A percentile compares a stretch with the other conserved stretches of the same genome.
These are phyloP conservation scores for Xylaria sp. DNA, from an alignment of 2,329 filamentous ascomycete genomes.

Conservation along the genomic window DNA sequence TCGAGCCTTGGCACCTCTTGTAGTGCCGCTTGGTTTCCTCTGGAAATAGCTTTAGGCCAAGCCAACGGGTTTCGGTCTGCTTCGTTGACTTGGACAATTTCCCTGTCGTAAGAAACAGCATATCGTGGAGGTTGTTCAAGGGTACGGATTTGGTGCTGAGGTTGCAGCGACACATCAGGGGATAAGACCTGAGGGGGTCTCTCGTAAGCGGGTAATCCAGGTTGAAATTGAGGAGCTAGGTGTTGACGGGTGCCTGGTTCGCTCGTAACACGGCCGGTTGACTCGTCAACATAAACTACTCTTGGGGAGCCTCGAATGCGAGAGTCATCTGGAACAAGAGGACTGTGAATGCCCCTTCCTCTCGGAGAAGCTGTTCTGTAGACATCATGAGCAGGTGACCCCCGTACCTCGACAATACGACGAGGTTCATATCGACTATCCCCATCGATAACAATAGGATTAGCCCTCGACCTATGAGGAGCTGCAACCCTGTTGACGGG, in stretches of 20 bases:
- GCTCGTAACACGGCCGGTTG: constrained; percentile 32
- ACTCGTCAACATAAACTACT: constrained; percentile 44
- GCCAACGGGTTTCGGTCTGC: constrained; percentile 31
- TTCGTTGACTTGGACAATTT: constrained; percentile 33
- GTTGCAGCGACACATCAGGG: constrained; percentile 25
- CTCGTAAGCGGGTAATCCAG: constrained; percentile 32
- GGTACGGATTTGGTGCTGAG: constrained; percentile 3
- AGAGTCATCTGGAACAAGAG: constrained; percentile 33
- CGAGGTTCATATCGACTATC: constrained; percentile 38
- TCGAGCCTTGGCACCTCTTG: constrained; percentile 33
- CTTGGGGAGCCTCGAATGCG: constrained; percentile 35
- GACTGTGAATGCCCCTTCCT: constrained; percentile 31
- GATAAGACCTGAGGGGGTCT: constrained; percentile 28
- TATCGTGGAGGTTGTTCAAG: constrained; percentile 16
- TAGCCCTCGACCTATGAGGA: constrained; percentile 42
- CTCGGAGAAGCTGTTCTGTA: constrained; percentile 36
- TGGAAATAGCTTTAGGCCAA: constrained; percentile 27
- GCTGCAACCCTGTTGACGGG: constrained; percentile 36
- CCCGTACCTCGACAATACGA: constrained; percentile 44
- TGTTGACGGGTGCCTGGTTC: constrained; percentile 32
- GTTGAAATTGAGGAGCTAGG: constrained; percentile 20
- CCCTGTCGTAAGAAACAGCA: constrained; percentile 30
- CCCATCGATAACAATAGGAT: constrained; percentile 44
- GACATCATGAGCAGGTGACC: constrained; percentile 36
- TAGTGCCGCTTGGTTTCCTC: constrained; percentile 31